Percentiles rank a stretch among this genome's conserved stretches.
Conservation (phyloP, 306 rosid genomes). For the Malus sieversii region DNA sequence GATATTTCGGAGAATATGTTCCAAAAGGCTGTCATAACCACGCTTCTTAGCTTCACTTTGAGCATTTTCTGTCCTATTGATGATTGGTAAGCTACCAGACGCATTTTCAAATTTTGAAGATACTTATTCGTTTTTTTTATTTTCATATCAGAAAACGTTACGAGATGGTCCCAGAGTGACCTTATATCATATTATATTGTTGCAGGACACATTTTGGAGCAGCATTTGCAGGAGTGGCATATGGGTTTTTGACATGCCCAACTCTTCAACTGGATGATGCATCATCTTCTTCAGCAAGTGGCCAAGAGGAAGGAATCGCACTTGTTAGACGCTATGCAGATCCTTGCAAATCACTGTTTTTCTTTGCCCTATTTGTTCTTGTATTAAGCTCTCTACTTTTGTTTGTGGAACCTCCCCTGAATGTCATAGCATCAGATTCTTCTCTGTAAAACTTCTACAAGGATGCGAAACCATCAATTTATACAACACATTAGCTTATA, state of each 20-base stretch:
- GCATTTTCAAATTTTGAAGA: neutral
- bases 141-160: neutral
- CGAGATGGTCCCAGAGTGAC: neutral
- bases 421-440: conserved; percentile 32
- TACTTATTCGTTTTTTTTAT: neutral
- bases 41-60: conserved; percentile 47
- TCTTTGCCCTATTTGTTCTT: conserved; percentile 50
- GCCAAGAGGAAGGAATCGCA: conserved; percentile 65
- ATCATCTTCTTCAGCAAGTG: conserved; percentile 36
- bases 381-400: conserved; percentile 45
- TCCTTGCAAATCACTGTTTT: conserved; percentile 54
- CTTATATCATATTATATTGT: neutral
- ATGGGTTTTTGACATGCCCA: conserved; percentile 58
- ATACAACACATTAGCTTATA: neutral
- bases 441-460: conserved; percentile 10
- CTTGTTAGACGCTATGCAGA: conserved; percentile 49
- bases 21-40: conserved; percentile 59
- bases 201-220: conserved; percentile 83
- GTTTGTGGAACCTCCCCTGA: conserved; percentile 63
- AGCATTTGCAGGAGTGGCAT: conserved; percentile 63
- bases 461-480: neutral
- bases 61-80: conserved; percentile 75
- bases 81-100: conserved; percentile 47
- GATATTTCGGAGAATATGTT: conserved; percentile 54
- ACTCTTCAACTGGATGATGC: conserved; percentile 46